Evolutionary conservation across 495 filamentous ascomycete species (phyloP).

Genomic region (Aspergillus heteromorphus): DNA sequence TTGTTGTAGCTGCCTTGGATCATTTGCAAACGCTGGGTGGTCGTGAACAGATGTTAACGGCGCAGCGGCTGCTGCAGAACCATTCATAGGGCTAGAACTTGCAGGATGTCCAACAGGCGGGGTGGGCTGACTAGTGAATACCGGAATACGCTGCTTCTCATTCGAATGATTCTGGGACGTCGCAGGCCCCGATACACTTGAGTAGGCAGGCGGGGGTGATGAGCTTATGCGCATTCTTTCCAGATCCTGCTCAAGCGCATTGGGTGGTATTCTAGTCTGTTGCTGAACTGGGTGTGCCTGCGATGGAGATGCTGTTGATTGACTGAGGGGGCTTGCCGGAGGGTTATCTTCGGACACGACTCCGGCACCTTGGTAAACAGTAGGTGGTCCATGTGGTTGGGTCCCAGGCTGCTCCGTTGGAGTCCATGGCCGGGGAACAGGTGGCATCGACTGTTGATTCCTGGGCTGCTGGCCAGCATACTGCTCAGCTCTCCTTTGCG

Average conservation of each 20-base stretch:
- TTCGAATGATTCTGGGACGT: slow-evolving; percentile 62
- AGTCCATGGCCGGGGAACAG: slow-evolving; percentile 78
- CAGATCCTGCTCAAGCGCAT: slow-evolving; percentile 79
- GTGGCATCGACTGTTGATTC: slow-evolving; percentile 23
- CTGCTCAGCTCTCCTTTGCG: slow-evolving; percentile 67
- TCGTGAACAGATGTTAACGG: slow-evolving; percentile 47
- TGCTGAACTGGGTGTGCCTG: slow-evolving; percentile 23
- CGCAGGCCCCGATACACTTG: slow-evolving; percentile 58
- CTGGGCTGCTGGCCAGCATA: slow-evolving; percentile 55
- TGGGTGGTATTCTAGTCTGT: slow-evolving; percentile 34
- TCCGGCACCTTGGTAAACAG: slow-evolving; percentile 80
- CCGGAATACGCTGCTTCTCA: slow-evolving; percentile 60
- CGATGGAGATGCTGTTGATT: slow-evolving; percentile 20
- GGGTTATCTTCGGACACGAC: slow-evolving; percentile 41
- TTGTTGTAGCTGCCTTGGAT: too few relatives aligned
- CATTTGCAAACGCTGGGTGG: slow-evolving; percentile 87
- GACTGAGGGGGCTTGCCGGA: slow-evolving; percentile 22
- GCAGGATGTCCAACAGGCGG: slow-evolving; percentile 24
- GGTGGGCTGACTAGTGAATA: slow-evolving; percentile 17
- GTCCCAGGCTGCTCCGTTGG: slow-evolving; percentile 87
- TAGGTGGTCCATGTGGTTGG: slow-evolving; percentile 86
- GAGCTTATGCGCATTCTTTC: slow-evolving; percentile 77
- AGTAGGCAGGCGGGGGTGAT: slow-evolving; percentile 90
- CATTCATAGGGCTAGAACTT: slow-evolving; percentile 23
- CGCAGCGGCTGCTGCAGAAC: slow-evolving; percentile 19